Base-by-base conservation (phyloP, 768 basidiomycete species). In the Holtermanniella nyarrowii region DNA sequence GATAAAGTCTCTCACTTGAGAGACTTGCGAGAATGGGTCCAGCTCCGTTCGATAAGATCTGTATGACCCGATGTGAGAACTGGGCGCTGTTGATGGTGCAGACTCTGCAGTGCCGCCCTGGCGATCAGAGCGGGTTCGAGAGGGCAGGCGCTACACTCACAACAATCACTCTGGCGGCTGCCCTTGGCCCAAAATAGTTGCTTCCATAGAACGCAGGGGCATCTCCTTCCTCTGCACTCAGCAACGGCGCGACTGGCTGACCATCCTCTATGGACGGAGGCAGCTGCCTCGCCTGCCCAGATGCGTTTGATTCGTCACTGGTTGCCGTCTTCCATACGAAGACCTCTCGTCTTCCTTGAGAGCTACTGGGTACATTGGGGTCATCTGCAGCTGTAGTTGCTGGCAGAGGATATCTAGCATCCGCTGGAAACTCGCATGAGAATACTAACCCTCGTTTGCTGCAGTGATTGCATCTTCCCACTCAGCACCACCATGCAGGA, bases 121-220 rank as follows among this genome's bases (percentile, higher is more conserved):
- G 5, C 18, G 20, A 40, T 12, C 22, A 25, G 42, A 49, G 48
- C 20, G 26, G 23, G 26, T 44, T 13, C 22, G 18, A 5, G 39
- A 10, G 4, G 5, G 16, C 13, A 5, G 16, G n/a, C 3, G 27
- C 25, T 16, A 4, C n/a, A 46, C 59, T 42, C 22, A 60, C 59
- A 20, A 39, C n/a, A 21, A 60, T 54, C 37, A 57, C 50, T 26
- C 49, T 51, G 22, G 54, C 53, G 3, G 59, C 59, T 2, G 52
- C 49, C 27, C 52, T 47, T 3, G 59, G 59, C 12, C 59, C 59
- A 46, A 60, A 60, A 44, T 60, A 56, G 27, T 53, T 57, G 10
- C 49, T 57, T 4, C 59, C 59, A 41, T 57, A 54, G 42, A 57
- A 60, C 31, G 31, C 31, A 16, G 31, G 31, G 10, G 31, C 31